Conservation (phyloP, 345 rosid genomes). For the Toxicodendron radicans region DNA sequence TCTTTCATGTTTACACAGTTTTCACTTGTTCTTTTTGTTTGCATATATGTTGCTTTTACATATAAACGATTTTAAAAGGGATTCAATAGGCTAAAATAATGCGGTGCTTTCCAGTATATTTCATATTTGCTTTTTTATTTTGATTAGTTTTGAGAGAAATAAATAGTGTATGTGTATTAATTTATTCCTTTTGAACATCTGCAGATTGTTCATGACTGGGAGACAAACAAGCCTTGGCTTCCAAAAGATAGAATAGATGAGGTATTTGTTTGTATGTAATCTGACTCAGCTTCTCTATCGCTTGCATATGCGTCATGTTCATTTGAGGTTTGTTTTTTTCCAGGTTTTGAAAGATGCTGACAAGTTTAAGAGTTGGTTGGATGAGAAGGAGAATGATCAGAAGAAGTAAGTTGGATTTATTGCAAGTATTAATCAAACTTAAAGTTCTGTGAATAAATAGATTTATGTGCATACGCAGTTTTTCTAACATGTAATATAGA, state of each 20-base stretch:
- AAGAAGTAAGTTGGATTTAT: constrained; percentile 50
- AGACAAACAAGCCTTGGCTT: constrained; percentile 82
- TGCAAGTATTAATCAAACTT: not conserved
- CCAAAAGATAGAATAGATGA: constrained; percentile 71
- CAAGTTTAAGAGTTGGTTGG: constrained; percentile 77
- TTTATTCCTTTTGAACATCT: constrained; percentile 13
- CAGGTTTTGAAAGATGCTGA: constrained; percentile 67
- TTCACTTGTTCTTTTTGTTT: not conserved
- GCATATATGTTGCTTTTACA: constrained; percentile 1
- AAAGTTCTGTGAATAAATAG: not conserved
- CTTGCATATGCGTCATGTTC: not conserved
- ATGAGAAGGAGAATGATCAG: constrained; percentile 81
- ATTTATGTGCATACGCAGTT: not conserved
- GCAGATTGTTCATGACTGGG: constrained; percentile 75
- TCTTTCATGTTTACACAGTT: not conserved
- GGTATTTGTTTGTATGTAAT: constrained; percentile 41
- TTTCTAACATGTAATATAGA: not conserved
- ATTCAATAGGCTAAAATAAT: not conserved
- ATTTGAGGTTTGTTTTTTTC: constrained; percentile 6
- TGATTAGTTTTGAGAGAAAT: not conserved
- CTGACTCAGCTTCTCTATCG: not conserved
- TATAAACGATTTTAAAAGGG: not conserved
- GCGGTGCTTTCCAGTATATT: not conserved
- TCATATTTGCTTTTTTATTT: not conserved
- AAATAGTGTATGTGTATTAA: constrained; percentile 13